Conservation (phyloP, 2,329 filamentous ascomycete genomes). For the Fusarium mexicanum region DNA sequence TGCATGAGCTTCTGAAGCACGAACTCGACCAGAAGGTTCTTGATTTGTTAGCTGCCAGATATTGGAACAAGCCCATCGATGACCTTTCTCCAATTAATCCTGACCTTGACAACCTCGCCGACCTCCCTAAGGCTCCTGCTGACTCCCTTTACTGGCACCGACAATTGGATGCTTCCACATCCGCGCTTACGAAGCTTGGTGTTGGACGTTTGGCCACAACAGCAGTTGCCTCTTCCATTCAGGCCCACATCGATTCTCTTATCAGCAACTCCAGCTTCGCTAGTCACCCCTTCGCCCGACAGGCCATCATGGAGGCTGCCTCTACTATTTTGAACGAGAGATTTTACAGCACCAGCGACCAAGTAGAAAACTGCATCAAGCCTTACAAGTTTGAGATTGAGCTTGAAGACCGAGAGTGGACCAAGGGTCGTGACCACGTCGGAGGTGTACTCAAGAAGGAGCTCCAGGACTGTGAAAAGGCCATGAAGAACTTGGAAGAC, state of each 20-base stretch:
- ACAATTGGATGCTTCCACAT: conserved; percentile 91
- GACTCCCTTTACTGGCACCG: conserved; percentile 92
- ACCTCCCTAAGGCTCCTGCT: conserved; percentile 85
- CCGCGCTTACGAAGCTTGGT: conserved; percentile 90
- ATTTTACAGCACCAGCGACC: conserved; percentile 96
- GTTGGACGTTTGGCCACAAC: conserved; percentile 93
- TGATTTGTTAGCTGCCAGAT: conserved; percentile 89
- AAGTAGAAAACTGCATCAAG: conserved; percentile 99
- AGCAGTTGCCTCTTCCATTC: conserved; percentile 88
- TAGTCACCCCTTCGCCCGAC: conserved; percentile 88
- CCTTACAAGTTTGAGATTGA: conserved; percentile 99
- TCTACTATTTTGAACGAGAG: conserved; percentile 91
- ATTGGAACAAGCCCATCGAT: conserved; percentile 97
- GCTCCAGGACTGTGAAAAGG: conserved; percentile 82
- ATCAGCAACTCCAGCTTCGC: conserved; percentile 85
- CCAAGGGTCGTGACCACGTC: conserved; percentile 84
- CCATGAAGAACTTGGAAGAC: conserved; percentile 79
- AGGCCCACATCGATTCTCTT: conserved; percentile 82
- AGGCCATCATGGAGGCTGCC: conserved; percentile 92
- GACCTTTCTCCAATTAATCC: conserved; percentile 74
- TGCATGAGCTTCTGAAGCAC: conserved; percentile 87
- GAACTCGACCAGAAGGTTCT: conserved; percentile 95
- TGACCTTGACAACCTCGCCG: conserved; percentile 77
- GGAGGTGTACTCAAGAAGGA: conserved; percentile 85
- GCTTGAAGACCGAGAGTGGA: conserved; percentile 90